Evolutionary conservation across 2,329 filamentous ascomycete genomes (phyloP), one percentile per base, ranked within the genome.

Genomic region (Rachicladosporium sp.): DNA sequence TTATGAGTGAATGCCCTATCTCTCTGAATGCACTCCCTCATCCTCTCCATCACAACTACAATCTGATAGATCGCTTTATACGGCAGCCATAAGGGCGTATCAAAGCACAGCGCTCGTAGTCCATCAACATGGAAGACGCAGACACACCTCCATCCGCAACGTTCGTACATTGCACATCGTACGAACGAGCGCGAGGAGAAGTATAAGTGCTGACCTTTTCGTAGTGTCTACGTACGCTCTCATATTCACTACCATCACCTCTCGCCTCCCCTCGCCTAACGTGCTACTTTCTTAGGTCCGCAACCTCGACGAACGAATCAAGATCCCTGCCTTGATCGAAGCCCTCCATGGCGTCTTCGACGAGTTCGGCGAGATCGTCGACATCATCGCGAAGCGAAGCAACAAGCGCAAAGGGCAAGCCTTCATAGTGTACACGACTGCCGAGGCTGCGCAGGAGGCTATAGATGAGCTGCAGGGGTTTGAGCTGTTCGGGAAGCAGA

Each of bases 401-500:
- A 64, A 96, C 23, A 88, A 84, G 59, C 84, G 86, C 33, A 95
- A 93, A 60, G 91, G 91, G 9, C 91, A 98, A 64, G 91, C 91
- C 1, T 98, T 98, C 58, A 67, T 98, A 36, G 87, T 96, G 34
- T 96, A 87, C 59, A 86, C 93, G 52, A 74, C 70, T 45, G 68
- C 80, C n/a, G 82, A 87, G 40, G 76, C 79, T n/a, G 88, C 88
- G 3, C 68, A 74, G 38, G 73, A 77, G 46, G 89, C 91, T 11
- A 82, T 95, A 46, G 84, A 93, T 37, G 85, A 93, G 51, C 71
- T 93, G 46, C 82, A 95, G 54, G 89, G 86, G 6, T 98, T 98
- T 60, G 83, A 93, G 51, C 67, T 98, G 4, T 93, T 93, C 53
- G 86, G 83, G 36, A 93, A 95, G 65, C 80, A 82, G 1, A 93